A percentile compares a stretch with the other conserved stretches of the same genome.
Evolutionary conservation across 345 rosid genomes (phyloP).

Genomic region (Acer saccharum): DNA sequence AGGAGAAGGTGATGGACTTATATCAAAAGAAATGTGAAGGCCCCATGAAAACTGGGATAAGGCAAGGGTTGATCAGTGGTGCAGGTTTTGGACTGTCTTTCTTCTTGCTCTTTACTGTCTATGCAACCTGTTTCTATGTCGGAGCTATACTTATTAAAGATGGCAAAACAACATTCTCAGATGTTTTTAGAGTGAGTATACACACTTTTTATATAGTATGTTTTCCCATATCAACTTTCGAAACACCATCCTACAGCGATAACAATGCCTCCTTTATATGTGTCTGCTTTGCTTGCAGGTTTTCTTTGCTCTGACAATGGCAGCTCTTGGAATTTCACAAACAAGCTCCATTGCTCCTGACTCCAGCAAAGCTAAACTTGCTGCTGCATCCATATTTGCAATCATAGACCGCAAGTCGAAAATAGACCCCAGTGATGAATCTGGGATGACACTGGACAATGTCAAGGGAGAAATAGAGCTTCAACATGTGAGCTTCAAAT

Average conservation of each 20-base stretch:
- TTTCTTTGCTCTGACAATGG: constrained; percentile 74
- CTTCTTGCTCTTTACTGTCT: constrained; percentile 56
- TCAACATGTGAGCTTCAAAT: constrained; percentile 64
- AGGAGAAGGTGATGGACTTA: constrained; percentile 78
- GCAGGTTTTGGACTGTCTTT: constrained; percentile 65
- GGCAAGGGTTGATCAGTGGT: constrained; percentile 73
- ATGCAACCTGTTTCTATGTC: constrained; percentile 70
- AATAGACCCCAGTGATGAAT: constrained; percentile 74
- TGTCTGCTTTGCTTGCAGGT: constrained; percentile 38
- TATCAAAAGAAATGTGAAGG: constrained; percentile 79
- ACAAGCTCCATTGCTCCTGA: constrained; percentile 70
- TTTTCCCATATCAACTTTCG: neutral
- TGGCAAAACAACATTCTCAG: constrained; percentile 56
- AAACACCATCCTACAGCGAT: neutral
- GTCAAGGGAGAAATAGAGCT: constrained; percentile 75
- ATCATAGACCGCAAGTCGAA: constrained; percentile 62
- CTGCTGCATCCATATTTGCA: constrained; percentile 72
- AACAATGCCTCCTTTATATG: neutral
- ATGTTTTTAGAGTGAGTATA: constrained; percentile 60
- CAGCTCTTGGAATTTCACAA: constrained; percentile 67
- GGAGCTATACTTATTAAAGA: constrained; percentile 67
- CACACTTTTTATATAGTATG: neutral
- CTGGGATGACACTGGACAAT: constrained; percentile 49
- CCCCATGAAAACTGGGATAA: constrained; percentile 68
- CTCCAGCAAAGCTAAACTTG: constrained; percentile 54